Evolutionary conservation across 1,284 basidiomycete species (phyloP).

Genomic region (Pseudozyma flocculosa): DNA sequence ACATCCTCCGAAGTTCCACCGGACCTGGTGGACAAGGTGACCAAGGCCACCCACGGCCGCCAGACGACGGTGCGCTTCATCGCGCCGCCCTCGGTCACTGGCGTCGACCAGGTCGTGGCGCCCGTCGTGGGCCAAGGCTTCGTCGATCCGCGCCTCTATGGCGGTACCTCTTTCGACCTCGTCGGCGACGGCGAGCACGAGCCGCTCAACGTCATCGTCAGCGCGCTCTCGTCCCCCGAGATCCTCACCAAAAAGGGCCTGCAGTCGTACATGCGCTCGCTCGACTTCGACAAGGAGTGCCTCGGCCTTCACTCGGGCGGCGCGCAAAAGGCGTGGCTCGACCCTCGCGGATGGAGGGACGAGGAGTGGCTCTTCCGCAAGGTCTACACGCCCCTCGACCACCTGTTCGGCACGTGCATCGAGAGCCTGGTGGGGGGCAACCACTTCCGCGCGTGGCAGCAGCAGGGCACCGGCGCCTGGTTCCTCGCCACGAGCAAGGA

Average conservation of each 20-base stretch:
- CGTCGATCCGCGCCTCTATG: slow-evolving; percentile 36
- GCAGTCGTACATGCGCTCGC: slow-evolving; percentile 38
- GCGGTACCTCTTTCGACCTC: slow-evolving; percentile 36
- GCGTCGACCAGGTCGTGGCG: slow-evolving; percentile 1
- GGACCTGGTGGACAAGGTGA: slow-evolving; percentile 5
- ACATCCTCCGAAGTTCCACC: neutral
- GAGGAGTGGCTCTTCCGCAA: slow-evolving; percentile 44
- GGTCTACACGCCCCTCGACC: slow-evolving; percentile 38
- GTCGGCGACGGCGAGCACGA: slow-evolving; percentile 38
- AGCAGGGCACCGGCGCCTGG: slow-evolving; percentile 66
- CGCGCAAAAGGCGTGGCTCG: slow-evolving; percentile 34
- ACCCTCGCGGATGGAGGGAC: slow-evolving; percentile 31
- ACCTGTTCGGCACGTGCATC: slow-evolving; percentile 43
- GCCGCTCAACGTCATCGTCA: slow-evolving; percentile 53
- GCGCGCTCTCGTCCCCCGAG: slow-evolving; percentile 29
- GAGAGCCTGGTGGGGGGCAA: slow-evolving; percentile 85
- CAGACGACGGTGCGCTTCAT: slow-evolving; percentile 22
- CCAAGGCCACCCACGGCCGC: slow-evolving; percentile 7
- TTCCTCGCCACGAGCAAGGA: slow-evolving; percentile 69
- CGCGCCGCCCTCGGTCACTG: neutral
- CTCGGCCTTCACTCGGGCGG: slow-evolving; percentile 47
- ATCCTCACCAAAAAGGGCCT: slow-evolving; percentile 48
- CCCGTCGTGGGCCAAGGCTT: slow-evolving; percentile 31
- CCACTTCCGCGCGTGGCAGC: slow-evolving; percentile 71
- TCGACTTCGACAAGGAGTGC: slow-evolving; percentile 54